A percentile compares a stretch with the other conserved stretches of the same genome.
Conservation (phyloP, 805 yeast species). For the Candida vartiovaarae region DNA sequence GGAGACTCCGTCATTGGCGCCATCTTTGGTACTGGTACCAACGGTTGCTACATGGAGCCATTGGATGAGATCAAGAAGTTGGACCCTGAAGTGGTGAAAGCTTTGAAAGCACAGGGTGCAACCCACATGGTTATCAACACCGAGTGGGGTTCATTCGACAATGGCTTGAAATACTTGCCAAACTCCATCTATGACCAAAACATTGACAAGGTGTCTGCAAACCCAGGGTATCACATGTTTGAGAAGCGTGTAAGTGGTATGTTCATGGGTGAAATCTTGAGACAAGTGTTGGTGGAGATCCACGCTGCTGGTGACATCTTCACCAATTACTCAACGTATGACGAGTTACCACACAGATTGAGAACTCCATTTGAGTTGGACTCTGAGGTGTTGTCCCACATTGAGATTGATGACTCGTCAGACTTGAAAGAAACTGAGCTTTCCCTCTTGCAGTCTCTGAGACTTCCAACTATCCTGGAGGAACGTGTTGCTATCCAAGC, state of each 20-base stretch:
- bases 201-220: slow-evolving; percentile 69
- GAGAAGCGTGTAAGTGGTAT: slow-evolving; percentile 90
- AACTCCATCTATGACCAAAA: slow-evolving; percentile 66
- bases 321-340: slow-evolving; percentile 37
- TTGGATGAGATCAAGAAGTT: slow-evolving; percentile 69
- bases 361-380: slow-evolving; percentile 72
- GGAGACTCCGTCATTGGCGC: slow-evolving; percentile 81
- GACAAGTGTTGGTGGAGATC: slow-evolving; percentile 67
- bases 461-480: slow-evolving; percentile 59
- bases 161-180: slow-evolving; percentile 68
- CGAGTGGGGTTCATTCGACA: slow-evolving; percentile 98
- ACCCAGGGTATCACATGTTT: slow-evolving; percentile 83
- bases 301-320: slow-evolving; percentile 53
- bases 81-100: slow-evolving; percentile 36
- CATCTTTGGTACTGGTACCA: slow-evolving; percentile 96
- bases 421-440: slow-evolving; percentile 65
- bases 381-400: slow-evolving; percentile 77
- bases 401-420: slow-evolving; percentile 79
- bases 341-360: slow-evolving; percentile 49
- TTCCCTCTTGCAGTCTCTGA: slow-evolving; percentile 55
- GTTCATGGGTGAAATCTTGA: slow-evolving; percentile 85
- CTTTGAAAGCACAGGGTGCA: slow-evolving; percentile 36
- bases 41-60: slow-evolving; percentile 87
- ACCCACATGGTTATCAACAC: slow-evolving; percentile 85
- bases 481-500: slow-evolving; percentile 72